Evolutionary conservation across 2,329 filamentous ascomycete species (phyloP).

Genomic region (Byssothecium circinans): DNA sequence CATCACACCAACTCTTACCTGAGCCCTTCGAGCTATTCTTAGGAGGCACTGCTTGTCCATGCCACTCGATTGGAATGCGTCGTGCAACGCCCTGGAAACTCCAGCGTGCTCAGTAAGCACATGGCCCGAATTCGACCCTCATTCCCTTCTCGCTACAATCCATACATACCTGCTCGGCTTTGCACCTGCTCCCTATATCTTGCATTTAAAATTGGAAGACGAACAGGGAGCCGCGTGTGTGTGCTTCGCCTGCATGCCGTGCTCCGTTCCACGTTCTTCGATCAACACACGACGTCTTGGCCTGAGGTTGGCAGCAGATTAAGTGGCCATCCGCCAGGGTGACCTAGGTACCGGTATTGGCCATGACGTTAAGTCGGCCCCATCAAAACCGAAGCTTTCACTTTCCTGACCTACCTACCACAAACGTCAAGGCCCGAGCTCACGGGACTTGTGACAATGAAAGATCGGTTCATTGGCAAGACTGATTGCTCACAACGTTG

Average conservation of each 20-base stretch:
- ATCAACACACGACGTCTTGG: constrained; percentile 9
- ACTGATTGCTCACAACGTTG: background rate
- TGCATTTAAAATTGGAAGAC: background rate
- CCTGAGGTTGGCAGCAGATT: constrained; percentile 6
- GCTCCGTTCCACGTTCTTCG: constrained; percentile 13
- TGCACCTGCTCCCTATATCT: background rate
- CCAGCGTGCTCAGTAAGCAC: too few relatives aligned
- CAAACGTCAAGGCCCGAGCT: background rate
- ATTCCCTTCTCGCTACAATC: too few relatives aligned
- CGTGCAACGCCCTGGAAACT: too few relatives aligned
- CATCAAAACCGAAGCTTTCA: constrained; percentile 1
- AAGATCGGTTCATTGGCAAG: background rate
- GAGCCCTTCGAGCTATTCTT: too few relatives aligned
- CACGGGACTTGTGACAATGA: background rate
- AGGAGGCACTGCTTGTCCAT: too few relatives aligned
- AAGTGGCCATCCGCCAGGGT: constrained; percentile 6
- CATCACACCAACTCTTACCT: too few relatives aligned
- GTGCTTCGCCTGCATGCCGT: constrained; percentile 8
- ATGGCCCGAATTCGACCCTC: too few relatives aligned
- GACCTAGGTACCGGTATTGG: constrained; percentile 6
- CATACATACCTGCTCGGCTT: background rate
- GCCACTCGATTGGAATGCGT: too few relatives aligned
- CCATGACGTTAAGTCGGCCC: constrained; percentile 2
- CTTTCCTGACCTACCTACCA: background rate
- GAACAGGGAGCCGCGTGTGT: background rate